Evolutionary conservation across 768 basidiomycete species (phyloP).

Genomic region (Lactarius akahatsu): DNA sequence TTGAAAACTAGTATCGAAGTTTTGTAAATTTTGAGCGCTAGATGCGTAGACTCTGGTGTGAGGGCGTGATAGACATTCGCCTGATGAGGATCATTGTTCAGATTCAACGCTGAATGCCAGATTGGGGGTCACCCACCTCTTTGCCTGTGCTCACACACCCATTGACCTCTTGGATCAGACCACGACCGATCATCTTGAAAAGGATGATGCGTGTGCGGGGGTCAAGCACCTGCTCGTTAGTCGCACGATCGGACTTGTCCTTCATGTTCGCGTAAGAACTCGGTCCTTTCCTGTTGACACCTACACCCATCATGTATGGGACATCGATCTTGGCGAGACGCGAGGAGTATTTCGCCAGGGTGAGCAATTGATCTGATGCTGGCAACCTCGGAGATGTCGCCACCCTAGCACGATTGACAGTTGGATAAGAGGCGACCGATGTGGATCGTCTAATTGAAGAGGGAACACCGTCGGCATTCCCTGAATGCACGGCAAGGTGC

Average conservation of each 20-base stretch:
- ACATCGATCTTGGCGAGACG: conserved; percentile 72
- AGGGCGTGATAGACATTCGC: conserved; percentile 97
- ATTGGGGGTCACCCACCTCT: conserved; percentile 58
- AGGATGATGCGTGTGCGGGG: conserved; percentile 91
- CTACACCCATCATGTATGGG: conserved; percentile 64
- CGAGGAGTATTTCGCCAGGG: conserved; percentile 74
- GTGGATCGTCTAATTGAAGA: conserved; percentile 51
- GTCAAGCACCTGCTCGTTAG: conserved; percentile 95
- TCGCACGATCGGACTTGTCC: conserved; percentile 96
- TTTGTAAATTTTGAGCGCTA: conserved; percentile 97
- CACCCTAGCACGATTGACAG: conserved; percentile 60
- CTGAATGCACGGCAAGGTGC: conserved; percentile 80
- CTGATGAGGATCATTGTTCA: conserved; percentile 40
- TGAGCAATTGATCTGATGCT: conserved; percentile 69
- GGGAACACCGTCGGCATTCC: conserved; percentile 58
- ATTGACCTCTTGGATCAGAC: conserved; percentile 84
- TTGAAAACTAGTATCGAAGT: conserved; percentile 98
- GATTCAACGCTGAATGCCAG: background rate
- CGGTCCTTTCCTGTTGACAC: conserved; percentile 91
- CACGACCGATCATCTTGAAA: conserved; percentile 94
- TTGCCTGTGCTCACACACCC: conserved; percentile 98
- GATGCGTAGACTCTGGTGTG: conserved; percentile 51
- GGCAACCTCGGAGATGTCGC: conserved; percentile 50
- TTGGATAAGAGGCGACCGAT: conserved; percentile 63
- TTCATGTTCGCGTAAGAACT: conserved; percentile 85